Conservation (phyloP, 371 early-diverging fungal species). For the Smittium mucronatum region DNA sequence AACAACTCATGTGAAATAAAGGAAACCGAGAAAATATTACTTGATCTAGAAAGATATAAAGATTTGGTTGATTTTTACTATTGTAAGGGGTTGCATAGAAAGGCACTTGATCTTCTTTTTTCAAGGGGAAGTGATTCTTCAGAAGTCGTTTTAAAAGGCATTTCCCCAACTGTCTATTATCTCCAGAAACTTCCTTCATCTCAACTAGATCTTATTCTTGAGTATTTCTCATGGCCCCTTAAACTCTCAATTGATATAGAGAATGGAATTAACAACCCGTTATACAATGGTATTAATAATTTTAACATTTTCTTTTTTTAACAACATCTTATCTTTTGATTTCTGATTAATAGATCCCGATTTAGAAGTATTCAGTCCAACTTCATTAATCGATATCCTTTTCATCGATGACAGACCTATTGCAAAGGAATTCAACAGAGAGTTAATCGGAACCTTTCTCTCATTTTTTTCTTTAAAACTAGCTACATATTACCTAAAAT, state of each 20-base stretch:
- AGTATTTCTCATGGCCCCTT: slow-evolving; percentile 59
- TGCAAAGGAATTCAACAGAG: slow-evolving; percentile 26
- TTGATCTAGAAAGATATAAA: slow-evolving; percentile 58
- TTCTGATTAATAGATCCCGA: background rate
- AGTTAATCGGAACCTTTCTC: slow-evolving; percentile 33
- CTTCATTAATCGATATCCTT: slow-evolving; percentile 62
- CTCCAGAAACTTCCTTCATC: slow-evolving; percentile 57
- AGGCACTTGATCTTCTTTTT: slow-evolving; percentile 67
- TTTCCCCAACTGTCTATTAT: slow-evolving; percentile 54
- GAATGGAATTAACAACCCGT: background rate
- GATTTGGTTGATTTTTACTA: slow-evolving; percentile 84
- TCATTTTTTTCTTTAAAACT: slow-evolving; percentile 46
- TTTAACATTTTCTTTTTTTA: background rate
- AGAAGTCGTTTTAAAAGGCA: slow-evolving; percentile 40
- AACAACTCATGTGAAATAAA: slow-evolving; percentile 75
- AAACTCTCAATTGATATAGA: background rate
- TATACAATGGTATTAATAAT: background rate
- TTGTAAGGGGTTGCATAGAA: slow-evolving; percentile 71
- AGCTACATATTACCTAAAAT: slow-evolving; percentile 60
- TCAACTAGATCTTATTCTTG: slow-evolving; percentile 64
- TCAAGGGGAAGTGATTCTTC: slow-evolving; percentile 23
- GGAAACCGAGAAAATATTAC: slow-evolving; percentile 61
- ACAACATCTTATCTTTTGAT: no score
- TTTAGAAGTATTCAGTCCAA: slow-evolving; percentile 21
- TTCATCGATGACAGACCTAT: slow-evolving; percentile 30